A percentile compares a stretch with the other conserved stretches of the same genome.
Evolutionary conservation across 2,329 filamentous ascomycete species (phyloP).

Genomic region (Arthrinium phaeospermum): DNA sequence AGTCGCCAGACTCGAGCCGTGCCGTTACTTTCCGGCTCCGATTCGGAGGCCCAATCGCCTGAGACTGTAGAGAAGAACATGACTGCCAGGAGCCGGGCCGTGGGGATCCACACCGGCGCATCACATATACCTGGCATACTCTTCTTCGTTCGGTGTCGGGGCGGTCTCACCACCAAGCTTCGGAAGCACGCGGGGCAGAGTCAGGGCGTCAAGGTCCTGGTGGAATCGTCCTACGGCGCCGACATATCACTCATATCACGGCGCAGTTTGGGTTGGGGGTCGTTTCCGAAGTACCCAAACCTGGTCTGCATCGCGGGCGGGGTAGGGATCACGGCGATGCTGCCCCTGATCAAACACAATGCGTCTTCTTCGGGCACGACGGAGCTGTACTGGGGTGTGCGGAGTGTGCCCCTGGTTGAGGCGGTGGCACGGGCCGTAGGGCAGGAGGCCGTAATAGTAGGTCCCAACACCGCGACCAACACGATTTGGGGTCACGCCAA

Average conservation of each 20-base stretch:
- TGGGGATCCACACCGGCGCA: not conserved
- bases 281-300: constrained; percentile 19
- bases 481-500: not conserved
- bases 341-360: constrained; percentile 32
- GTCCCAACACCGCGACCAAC: not conserved
- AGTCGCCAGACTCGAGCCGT: not conserved
- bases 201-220: not conserved
- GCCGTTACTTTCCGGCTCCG: not conserved
- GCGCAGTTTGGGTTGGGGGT: constrained; percentile 28
- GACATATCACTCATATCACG: constrained; percentile 30
- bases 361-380: not conserved
- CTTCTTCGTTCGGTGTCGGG: not conserved
- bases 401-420: not conserved
- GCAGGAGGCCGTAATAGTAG: not conserved
- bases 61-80: not conserved
- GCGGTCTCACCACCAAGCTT: not conserved
- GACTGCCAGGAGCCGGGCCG: too few relatives aligned
- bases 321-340: constrained; percentile 52
- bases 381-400: not conserved
- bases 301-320: constrained; percentile 53
- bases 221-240: not conserved
- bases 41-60: not conserved
- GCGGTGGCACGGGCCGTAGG: not conserved
- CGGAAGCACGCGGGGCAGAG: not conserved
- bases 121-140: not conserved